Conservation (phyloP, 352 stramenopile species). For the Aphanomyces stellatus region DNA sequence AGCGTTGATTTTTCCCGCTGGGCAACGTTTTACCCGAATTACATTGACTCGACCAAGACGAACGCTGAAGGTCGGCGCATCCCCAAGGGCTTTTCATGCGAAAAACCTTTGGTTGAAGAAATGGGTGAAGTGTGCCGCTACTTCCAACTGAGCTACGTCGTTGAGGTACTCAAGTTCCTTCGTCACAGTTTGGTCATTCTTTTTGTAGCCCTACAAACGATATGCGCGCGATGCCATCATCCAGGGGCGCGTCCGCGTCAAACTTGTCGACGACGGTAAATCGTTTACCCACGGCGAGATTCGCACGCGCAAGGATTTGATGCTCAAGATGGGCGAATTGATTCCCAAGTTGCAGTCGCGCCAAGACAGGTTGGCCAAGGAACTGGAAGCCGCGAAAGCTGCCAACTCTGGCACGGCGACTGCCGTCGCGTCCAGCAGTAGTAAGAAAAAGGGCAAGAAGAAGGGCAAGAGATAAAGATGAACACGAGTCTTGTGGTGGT, state of each 20-base stretch:
- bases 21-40: slow-evolving; percentile 80
- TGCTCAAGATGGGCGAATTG: slow-evolving; percentile 82
- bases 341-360: slow-evolving; percentile 78
- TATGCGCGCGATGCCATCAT: slow-evolving; percentile 73
- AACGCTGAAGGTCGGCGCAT: slow-evolving; percentile 70
- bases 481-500: background rate
- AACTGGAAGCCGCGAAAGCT: slow-evolving; percentile 47
- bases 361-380: slow-evolving; percentile 63
- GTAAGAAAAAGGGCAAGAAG: slow-evolving; percentile 80
- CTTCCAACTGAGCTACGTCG: slow-evolving; percentile 68
- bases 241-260: slow-evolving; percentile 59
- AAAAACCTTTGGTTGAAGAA: slow-evolving; percentile 60
- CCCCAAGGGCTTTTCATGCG: slow-evolving; percentile 49
- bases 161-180: slow-evolving; percentile 41
- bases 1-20: slow-evolving; percentile 49
- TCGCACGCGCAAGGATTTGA: slow-evolving; percentile 57
- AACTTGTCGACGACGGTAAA: slow-evolving; percentile 56
- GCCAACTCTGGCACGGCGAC: slow-evolving; percentile 24
- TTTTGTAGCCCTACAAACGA: slow-evolving; percentile 53
- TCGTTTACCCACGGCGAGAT: slow-evolving; percentile 58
- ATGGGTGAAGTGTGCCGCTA: slow-evolving; percentile 81
- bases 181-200: background rate
- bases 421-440: slow-evolving; percentile 28
- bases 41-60: slow-evolving; percentile 80
- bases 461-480: slow-evolving; percentile 72